These are phyloP conservation scores for Verticillium klebahnii DNA, from an alignment of 2,329 filamentous ascomycete genomes.

Conservation along the genomic window DNA sequence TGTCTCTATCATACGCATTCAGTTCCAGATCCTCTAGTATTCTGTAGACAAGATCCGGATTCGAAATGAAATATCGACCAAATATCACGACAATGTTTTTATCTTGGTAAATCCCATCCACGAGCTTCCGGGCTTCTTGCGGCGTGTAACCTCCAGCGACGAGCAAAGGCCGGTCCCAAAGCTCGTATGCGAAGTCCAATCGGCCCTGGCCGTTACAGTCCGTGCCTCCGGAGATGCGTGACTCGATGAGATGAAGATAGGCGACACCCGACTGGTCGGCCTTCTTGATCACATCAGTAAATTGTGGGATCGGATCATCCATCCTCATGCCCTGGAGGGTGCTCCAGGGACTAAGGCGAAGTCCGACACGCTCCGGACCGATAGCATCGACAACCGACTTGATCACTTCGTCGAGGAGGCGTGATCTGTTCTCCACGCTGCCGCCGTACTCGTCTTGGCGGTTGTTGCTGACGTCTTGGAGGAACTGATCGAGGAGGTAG, in stretches of 20 bases:
- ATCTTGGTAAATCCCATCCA: slow-evolving; percentile 18
- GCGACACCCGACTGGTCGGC: slow-evolving; percentile 47
- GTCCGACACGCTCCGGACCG: slow-evolving; percentile 46
- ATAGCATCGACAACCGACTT: slow-evolving; percentile 45
- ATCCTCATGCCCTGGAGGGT: slow-evolving; percentile 60
- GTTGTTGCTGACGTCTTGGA: slow-evolving; percentile 44
- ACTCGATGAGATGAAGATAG: slow-evolving; percentile 56
- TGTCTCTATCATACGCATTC: slow-evolving; percentile 19
- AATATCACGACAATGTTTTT: slow-evolving; percentile 22
- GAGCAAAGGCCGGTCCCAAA: slow-evolving; percentile 27
- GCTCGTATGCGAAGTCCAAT: slow-evolving; percentile 23
- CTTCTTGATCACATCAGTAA: slow-evolving; percentile 47
- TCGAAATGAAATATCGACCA: slow-evolving; percentile 28
- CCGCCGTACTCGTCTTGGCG: slow-evolving; percentile 49
- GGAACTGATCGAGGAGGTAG: slow-evolving; percentile 58
- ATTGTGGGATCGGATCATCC: slow-evolving; percentile 58
- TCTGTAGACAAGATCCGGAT: slow-evolving; percentile 26
- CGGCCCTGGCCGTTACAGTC: slow-evolving; percentile 21
- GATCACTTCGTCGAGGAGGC: slow-evolving; percentile 46
- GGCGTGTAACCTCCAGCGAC: slow-evolving; percentile 25
- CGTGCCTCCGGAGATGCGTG: slow-evolving; percentile 37
- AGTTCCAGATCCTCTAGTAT: slow-evolving; percentile 19
- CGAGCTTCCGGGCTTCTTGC: slow-evolving; percentile 15
- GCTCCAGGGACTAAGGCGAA: slow-evolving; percentile 57
- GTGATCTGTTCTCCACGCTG: slow-evolving; percentile 45